Evolutionary conservation across 2,329 filamentous ascomycete species (phyloP).

Genomic region (Diaporthe amygdali): DNA sequence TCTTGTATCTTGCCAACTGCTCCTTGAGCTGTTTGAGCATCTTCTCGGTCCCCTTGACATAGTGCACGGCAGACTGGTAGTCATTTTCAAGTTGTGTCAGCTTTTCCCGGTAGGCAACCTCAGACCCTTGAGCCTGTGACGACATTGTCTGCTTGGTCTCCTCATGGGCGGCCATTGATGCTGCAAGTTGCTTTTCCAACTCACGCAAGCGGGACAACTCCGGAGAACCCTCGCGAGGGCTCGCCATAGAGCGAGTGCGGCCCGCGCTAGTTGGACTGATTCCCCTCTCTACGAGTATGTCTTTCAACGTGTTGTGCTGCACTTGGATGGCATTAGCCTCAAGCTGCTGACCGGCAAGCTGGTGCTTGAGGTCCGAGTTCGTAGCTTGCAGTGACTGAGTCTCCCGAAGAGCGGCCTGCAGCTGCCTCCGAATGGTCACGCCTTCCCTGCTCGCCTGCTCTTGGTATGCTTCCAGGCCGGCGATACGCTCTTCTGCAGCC

Average conservation of each 20-base stretch:
- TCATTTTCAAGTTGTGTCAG: slow-evolving; percentile 93
- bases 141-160: slow-evolving; percentile 82
- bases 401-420: slow-evolving; percentile 84
- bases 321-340: slow-evolving; percentile 94
- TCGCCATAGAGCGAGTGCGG: slow-evolving; percentile 74
- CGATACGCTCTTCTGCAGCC: slow-evolving; percentile 93
- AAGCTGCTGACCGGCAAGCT: slow-evolving; percentile 83
- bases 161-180: slow-evolving; percentile 79
- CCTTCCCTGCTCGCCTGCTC: slow-evolving; percentile 96
- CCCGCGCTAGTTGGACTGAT: slow-evolving; percentile 77
- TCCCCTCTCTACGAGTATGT: slow-evolving; percentile 87
- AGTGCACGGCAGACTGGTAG: slow-evolving; percentile 96
- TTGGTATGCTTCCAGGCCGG: slow-evolving; percentile 94
- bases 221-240: slow-evolving; percentile 78
- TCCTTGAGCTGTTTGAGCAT: slow-evolving; percentile 99
- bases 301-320: slow-evolving; percentile 91
- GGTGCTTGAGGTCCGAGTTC: slow-evolving; percentile 81
- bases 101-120: slow-evolving; percentile 89
- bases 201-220: slow-evolving; percentile 81
- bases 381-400: slow-evolving; percentile 80
- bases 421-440: slow-evolving; percentile 84
- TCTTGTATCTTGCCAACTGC: slow-evolving; percentile 91
- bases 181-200: slow-evolving; percentile 85
- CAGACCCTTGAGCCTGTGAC: slow-evolving; percentile 82
- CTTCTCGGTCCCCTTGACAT: slow-evolving; percentile 98